phyloP scores from a whole-genome alignment of 768 basidiomycete species.

The Leccinum pellstonianum region DNA sequence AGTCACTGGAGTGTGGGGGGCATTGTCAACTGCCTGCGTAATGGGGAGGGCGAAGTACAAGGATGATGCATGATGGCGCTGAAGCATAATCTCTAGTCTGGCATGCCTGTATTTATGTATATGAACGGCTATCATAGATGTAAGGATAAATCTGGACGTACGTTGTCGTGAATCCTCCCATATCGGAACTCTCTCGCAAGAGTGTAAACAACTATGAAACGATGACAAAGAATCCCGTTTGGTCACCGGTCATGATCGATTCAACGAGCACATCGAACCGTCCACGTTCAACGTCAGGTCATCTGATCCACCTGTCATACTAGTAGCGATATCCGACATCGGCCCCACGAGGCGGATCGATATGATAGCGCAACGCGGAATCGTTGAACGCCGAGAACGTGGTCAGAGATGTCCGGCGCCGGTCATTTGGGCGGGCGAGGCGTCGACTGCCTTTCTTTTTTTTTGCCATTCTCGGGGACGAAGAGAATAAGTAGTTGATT shows the following conservation, averaged over 20 bases:
- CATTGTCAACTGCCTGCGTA: not conserved
- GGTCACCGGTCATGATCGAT: constrained; percentile 48
- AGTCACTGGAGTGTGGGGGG: not conserved
- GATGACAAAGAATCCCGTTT: constrained; percentile 48
- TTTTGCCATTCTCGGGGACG: constrained; percentile 16
- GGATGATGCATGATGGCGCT: no score
- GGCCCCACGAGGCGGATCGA: constrained; percentile 62
- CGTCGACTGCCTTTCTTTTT: constrained; percentile 8
- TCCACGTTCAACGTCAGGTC: constrained; percentile 56
- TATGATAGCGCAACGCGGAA: constrained; percentile 68
- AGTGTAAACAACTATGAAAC: constrained; percentile 12
- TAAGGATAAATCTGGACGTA: no score
- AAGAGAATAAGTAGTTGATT: constrained; percentile 13
- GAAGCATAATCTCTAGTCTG: no score
- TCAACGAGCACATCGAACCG: constrained; percentile 58
- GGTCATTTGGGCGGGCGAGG: not conserved
- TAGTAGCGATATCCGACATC: constrained; percentile 47
- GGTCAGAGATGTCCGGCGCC: constrained; percentile 1
- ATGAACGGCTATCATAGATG: no score
- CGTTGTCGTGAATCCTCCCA: no score
- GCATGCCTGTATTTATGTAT: no score
- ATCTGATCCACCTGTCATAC: constrained; percentile 65
- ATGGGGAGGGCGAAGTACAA: no score
- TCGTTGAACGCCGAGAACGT: constrained; percentile 62
- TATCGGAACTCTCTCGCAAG: constrained; percentile 30